Evolutionary conservation across 148 eudicot species (phyloP).

Genomic region (Fagopyrum esculentum): DNA sequence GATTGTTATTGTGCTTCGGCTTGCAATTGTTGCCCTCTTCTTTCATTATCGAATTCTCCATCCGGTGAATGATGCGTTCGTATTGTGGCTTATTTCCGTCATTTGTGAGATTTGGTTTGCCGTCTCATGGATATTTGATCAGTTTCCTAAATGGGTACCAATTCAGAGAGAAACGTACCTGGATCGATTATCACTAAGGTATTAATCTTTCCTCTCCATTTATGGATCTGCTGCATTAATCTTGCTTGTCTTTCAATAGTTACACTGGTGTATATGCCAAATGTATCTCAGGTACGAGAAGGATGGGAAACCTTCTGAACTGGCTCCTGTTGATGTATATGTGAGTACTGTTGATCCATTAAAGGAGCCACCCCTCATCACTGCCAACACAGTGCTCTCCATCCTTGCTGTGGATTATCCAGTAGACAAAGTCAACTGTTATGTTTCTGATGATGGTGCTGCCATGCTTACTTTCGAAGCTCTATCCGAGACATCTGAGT

Average conservation of each 20-base stretch:
- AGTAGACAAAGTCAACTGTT: conserved; percentile 82
- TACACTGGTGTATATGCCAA: background rate
- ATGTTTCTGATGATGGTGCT: conserved; percentile 94
- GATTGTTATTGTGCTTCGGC: conserved; percentile 70
- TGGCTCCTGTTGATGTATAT: conserved; percentile 72
- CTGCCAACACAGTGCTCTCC: conserved; percentile 91
- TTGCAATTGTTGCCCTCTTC: conserved; percentile 73
- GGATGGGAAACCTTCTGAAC: conserved; percentile 90
- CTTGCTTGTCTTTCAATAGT: background rate
- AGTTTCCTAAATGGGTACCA: conserved; percentile 91
- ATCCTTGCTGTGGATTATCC: conserved; percentile 97
- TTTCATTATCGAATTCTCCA: conserved; percentile 83
- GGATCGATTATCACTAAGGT: conserved; percentile 88
- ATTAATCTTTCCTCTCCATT: background rate
- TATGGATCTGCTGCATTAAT: background rate
- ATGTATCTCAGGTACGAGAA: conserved; percentile 66
- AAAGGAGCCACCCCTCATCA: conserved; percentile 95
- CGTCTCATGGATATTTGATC: conserved; percentile 88
- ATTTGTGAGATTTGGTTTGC: conserved; percentile 98
- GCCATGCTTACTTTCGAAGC: conserved; percentile 99
- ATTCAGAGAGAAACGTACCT: conserved; percentile 92
- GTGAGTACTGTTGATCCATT: conserved; percentile 92
- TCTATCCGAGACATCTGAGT: conserved; percentile 96
- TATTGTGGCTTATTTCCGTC: conserved; percentile 79
- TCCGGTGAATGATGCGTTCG: conserved; percentile 86